phyloP scores from a whole-genome alignment of 2,329 filamentous ascomycete species.

The Beauveria bassiana region DNA sequence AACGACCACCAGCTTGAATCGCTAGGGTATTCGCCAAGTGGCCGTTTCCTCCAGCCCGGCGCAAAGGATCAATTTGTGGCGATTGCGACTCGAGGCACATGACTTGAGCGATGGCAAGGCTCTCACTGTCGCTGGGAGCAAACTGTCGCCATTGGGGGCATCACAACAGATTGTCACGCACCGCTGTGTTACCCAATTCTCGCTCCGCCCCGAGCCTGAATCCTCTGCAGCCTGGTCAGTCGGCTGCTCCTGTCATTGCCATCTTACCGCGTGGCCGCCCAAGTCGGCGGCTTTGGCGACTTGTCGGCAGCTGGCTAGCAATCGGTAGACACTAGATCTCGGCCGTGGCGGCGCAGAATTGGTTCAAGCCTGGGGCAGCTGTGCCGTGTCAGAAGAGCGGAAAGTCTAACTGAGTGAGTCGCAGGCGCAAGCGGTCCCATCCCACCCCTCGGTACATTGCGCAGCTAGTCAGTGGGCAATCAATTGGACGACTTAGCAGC shows the following conservation, averaged over 20 bases:
- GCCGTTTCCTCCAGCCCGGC: background rate
- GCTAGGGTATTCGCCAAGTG: background rate
- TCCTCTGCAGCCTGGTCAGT: background rate
- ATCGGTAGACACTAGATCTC: background rate
- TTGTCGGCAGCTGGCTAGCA: background rate
- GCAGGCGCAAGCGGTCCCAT: constrained; percentile 3
- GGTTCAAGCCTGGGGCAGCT: background rate
- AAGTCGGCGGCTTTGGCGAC: background rate
- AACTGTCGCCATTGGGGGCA: background rate
- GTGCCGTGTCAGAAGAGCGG: background rate
- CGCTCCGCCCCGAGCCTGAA: background rate
- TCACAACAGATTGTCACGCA: background rate
- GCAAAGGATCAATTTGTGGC: background rate
- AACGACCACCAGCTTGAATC: background rate
- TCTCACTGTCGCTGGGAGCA: background rate
- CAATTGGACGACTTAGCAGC: constrained; percentile 7
- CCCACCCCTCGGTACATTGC: background rate
- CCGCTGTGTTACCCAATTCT: background rate
- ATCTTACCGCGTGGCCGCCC: background rate
- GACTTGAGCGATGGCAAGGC: background rate
- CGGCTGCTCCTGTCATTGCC: background rate
- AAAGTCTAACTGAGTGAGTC: constrained; percentile 6
- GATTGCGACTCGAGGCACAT: background rate
- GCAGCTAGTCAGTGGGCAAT: constrained; percentile 2
- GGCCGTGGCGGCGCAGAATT: background rate